A percentile compares a stretch with the other conserved stretches of the same genome.
phyloP scores from a whole-genome alignment of 1,284 basidiomycete species.

The Malassezia vespertilionis region DNA sequence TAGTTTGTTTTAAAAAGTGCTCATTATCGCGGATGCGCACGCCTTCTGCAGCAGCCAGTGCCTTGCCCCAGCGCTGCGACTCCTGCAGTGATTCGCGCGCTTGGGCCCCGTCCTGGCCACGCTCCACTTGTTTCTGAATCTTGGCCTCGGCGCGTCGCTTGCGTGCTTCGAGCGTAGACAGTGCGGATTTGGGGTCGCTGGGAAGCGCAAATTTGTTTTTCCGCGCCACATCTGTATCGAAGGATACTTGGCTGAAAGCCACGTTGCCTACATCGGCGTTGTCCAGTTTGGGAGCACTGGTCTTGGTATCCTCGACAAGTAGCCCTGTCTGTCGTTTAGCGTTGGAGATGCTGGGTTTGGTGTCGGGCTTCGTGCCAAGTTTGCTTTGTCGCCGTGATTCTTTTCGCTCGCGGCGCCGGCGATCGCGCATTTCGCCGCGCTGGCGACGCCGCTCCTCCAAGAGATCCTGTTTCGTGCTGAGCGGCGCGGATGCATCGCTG shows the following conservation, averaged over 20 bases:
- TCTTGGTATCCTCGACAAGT: background rate
- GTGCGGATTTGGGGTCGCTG: conserved; percentile 39
- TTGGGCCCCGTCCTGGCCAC: conserved; percentile 21
- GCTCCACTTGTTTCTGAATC: conserved; percentile 22
- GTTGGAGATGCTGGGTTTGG: background rate
- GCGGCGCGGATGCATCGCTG: background rate
- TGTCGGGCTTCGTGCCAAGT: background rate
- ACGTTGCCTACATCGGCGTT: conserved; percentile 1
- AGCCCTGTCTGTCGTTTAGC: conserved; percentile 5
- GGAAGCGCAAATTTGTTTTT: conserved; percentile 37
- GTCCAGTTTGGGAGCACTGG: background rate
- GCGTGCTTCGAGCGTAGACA: conserved; percentile 36
- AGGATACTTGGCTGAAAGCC: conserved; percentile 13
- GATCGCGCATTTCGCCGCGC: conserved; percentile 38
- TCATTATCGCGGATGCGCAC: conserved; percentile 45
- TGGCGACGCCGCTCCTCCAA: conserved; percentile 38
- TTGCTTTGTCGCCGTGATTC: conserved; percentile 20
- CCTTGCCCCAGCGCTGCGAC: conserved; percentile 38
- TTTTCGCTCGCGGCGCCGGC: conserved; percentile 35
- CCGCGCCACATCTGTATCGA: conserved; percentile 19
- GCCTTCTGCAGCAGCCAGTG: conserved; percentile 33
- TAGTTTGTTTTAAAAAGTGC: conserved; percentile 35
- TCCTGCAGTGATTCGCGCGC: conserved; percentile 27
- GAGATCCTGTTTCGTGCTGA: conserved; percentile 34
- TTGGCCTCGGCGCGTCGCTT: conserved; percentile 30